phyloP scores from a whole-genome alignment of 2,329 filamentous ascomycete species.

The Drechslerella stenobrocha region DNA sequence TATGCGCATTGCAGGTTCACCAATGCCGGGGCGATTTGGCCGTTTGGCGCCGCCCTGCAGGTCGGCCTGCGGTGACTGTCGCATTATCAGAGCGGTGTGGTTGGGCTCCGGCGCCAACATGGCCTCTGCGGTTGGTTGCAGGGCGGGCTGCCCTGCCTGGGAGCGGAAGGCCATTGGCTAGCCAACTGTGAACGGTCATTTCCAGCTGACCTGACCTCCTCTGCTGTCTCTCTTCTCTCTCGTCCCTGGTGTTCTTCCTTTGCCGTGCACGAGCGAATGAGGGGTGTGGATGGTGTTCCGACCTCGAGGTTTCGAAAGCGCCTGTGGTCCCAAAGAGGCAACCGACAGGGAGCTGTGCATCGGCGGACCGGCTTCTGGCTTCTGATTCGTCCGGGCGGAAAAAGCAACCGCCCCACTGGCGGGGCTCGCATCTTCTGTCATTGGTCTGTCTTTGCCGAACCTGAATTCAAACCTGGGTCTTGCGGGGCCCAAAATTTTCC shows the following conservation, averaged over 20 bases:
- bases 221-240: conserved; percentile 21
- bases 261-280: conserved; percentile 39
- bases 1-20: conserved; percentile 6
- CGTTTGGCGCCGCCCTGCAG: not conserved
- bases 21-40: not conserved
- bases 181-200: conserved; percentile 7
- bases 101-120: conserved; percentile 44
- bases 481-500: too few species aligned
- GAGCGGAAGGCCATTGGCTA: conserved; percentile 27
- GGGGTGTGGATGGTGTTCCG: conserved; percentile 25
- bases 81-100: conserved; percentile 10
- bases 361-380: conserved; percentile 2
- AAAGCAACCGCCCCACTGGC: conserved; percentile 16
- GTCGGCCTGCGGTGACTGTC: conserved; percentile 6
- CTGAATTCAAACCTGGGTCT: too few species aligned
- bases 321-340: conserved; percentile 26
- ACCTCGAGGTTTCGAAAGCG: conserved; percentile 40
- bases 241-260: not conserved
- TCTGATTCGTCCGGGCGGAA: conserved; percentile 23
- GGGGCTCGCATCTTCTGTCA: conserved; percentile 19
- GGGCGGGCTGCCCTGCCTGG: conserved; percentile 24
- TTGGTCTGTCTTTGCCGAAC: too few species aligned
- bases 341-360: conserved; percentile 26
- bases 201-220: conserved; percentile 38
- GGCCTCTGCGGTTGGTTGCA: conserved; percentile 42